phyloP scores from a whole-genome alignment of 768 basidiomycete species.

The Gyrodon lividus region DNA sequence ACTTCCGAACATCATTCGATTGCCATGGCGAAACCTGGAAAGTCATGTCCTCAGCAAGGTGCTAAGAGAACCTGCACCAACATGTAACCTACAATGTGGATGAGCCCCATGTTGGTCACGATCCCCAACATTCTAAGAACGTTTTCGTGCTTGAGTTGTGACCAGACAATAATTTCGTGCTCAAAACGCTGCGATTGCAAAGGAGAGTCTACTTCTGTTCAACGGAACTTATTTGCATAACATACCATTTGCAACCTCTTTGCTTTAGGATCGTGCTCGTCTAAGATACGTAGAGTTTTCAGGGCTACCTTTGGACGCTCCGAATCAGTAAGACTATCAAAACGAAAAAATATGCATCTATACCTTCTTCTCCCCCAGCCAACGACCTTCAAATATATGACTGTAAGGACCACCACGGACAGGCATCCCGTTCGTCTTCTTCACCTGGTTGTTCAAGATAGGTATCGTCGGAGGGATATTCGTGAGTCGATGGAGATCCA shows the following conservation, averaged over 20 bases:
- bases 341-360: background rate
- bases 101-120: conserved; percentile 50
- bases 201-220: background rate
- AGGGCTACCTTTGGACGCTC: conserved; percentile 47
- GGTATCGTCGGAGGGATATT: conserved; percentile 55
- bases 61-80: background rate
- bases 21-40: conserved; percentile 63
- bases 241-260: conserved; percentile 38
- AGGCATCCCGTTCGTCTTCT: conserved; percentile 33
- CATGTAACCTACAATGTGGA: conserved; percentile 43
- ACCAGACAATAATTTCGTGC: conserved; percentile 56
- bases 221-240: background rate
- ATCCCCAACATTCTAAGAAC: conserved; percentile 51
- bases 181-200: conserved; percentile 46
- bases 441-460: conserved; percentile 52
- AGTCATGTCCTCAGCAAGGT: background rate
- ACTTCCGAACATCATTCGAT: conserved; percentile 55
- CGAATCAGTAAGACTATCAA: background rate
- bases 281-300: conserved; percentile 50
- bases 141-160: conserved; percentile 48
- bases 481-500: conserved; percentile 48
- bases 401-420: conserved; percentile 53
- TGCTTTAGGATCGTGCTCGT: conserved; percentile 41
- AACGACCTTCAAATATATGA: conserved; percentile 53
- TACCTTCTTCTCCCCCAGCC: conserved; percentile 56